phyloP scores from a whole-genome alignment of 2,329 filamentous ascomycete species.

The Arthrobotrys entomopaga region DNA sequence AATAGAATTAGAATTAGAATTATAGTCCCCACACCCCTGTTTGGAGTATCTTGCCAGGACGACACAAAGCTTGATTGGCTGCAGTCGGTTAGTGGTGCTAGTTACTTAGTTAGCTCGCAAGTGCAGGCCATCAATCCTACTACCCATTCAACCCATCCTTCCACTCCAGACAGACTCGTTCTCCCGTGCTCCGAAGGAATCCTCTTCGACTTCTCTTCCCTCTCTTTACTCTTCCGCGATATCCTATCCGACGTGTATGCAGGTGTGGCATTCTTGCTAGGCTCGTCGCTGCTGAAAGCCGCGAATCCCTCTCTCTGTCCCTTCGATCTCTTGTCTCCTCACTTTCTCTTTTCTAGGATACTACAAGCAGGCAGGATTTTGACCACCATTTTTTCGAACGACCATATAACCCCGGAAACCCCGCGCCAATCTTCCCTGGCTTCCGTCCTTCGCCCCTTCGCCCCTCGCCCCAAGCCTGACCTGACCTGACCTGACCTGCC shows the following conservation, averaged over 20 bases:
- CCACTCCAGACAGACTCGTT: not conserved
- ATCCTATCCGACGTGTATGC: slow-evolving; percentile 20
- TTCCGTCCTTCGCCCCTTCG: not conserved
- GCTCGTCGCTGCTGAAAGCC: slow-evolving; percentile 51
- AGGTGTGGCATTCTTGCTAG: slow-evolving; percentile 21
- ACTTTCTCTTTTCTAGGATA: too few species aligned
- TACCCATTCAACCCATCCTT: too few species aligned
- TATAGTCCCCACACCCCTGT: too few species aligned
- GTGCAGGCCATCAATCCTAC: too few species aligned
- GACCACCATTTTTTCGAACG: slow-evolving; percentile 25
- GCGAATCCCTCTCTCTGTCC: slow-evolving; percentile 35
- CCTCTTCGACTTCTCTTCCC: slow-evolving; percentile 49
- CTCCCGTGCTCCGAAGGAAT: slow-evolving; percentile 32
- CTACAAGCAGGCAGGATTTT: slow-evolving; percentile 41
- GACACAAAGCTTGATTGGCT: too few species aligned
- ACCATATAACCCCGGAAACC: slow-evolving; percentile 45
- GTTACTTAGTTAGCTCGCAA: too few species aligned
- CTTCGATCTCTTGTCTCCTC: not conserved
- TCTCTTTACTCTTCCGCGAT: slow-evolving; percentile 21
- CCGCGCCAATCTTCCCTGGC: slow-evolving; percentile 38
- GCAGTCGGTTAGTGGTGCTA: too few species aligned
- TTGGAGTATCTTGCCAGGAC: too few species aligned
- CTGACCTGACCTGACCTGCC: slow-evolving; percentile 18
- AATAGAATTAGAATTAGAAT: too few species aligned
- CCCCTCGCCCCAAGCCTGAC: slow-evolving; percentile 8